A percentile compares a stretch with the other conserved stretches of the same genome.
Evolutionary conservation across 805 yeast genomes (phyloP).

Genomic region (Ogataea angusta): DNA sequence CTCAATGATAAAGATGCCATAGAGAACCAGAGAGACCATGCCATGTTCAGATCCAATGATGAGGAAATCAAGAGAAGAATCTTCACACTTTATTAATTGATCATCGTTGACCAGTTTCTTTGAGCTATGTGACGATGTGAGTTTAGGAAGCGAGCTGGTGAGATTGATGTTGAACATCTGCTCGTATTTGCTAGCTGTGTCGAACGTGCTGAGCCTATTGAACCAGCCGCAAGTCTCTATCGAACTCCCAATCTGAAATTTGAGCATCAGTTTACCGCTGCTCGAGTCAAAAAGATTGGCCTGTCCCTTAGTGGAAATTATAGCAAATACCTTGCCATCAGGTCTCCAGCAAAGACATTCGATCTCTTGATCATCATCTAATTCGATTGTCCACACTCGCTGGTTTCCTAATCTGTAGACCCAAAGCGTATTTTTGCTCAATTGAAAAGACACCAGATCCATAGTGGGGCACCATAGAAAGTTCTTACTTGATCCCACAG

Average conservation of each 20-base stretch:
- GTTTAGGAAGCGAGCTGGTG: slow-evolving; percentile 24
- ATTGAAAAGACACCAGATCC: slow-evolving; percentile 32
- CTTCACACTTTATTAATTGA: slow-evolving; percentile 22
- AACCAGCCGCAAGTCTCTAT: slow-evolving; percentile 25
- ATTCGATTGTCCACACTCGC: slow-evolving; percentile 32
- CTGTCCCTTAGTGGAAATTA: slow-evolving; percentile 23
- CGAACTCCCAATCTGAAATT: slow-evolving; percentile 14
- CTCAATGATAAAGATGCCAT: slow-evolving; percentile 34
- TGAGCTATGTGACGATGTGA: slow-evolving; percentile 21
- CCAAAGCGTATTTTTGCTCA: slow-evolving; percentile 29
- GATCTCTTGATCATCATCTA: slow-evolving; percentile 19
- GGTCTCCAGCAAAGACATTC: slow-evolving; percentile 29
- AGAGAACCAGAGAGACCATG: slow-evolving; percentile 26
- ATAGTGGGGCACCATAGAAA: slow-evolving; percentile 34
- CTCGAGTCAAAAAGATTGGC: slow-evolving; percentile 29
- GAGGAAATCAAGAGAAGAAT: slow-evolving; percentile 28
- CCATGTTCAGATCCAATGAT: slow-evolving; percentile 27
- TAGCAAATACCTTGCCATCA: slow-evolving; percentile 32
- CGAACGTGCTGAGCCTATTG: slow-evolving; percentile 12
- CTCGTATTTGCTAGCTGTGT: slow-evolving; percentile 13
- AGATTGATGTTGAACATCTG: slow-evolving; percentile 24
- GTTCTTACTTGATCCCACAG: slow-evolving; percentile 17
- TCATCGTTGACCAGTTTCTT: slow-evolving; percentile 23
- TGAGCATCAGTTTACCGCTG: slow-evolving; percentile 26
- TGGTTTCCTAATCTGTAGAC: slow-evolving; percentile 32